phyloP scores from a whole-genome alignment of 345 rosid species.

The Populus nigra region DNA sequence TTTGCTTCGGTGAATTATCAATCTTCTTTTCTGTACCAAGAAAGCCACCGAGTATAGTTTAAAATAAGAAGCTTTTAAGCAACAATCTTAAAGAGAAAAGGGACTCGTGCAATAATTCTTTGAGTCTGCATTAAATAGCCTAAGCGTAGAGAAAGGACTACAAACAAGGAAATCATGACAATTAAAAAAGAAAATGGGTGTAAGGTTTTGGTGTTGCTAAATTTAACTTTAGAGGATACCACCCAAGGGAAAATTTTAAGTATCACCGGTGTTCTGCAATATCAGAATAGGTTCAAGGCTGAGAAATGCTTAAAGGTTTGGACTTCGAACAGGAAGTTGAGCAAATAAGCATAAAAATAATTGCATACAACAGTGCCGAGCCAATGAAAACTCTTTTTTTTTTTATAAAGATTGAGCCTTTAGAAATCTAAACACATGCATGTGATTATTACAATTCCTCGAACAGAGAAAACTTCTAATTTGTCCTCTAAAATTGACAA shows the following conservation, averaged over 20 bases:
- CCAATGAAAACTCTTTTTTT: no score
- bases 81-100: not conserved
- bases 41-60: conserved; percentile 12
- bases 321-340: not conserved
- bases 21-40: conserved; percentile 75
- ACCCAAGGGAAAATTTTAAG: not conserved
- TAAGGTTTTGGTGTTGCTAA: not conserved
- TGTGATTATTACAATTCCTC: not conserved
- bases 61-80: not conserved
- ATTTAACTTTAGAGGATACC: not conserved
- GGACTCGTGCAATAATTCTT: not conserved
- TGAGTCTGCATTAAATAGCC: not conserved
- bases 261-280: not conserved
- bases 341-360: not conserved
- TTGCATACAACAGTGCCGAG: not conserved
- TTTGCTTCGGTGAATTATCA: conserved; percentile 62
- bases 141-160: not conserved
- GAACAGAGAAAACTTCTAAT: not conserved
- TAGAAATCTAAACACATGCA: not conserved
- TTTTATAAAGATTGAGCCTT: not conserved
- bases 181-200: not conserved
- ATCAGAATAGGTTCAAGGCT: not conserved
- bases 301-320: not conserved
- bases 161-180: not conserved
- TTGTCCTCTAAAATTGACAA: not conserved